A percentile compares a stretch with the other conserved stretches of the same genome.
Conservation (phyloP, 78 protist genomes). For the Neovahlkampfia damariscottae region DNA sequence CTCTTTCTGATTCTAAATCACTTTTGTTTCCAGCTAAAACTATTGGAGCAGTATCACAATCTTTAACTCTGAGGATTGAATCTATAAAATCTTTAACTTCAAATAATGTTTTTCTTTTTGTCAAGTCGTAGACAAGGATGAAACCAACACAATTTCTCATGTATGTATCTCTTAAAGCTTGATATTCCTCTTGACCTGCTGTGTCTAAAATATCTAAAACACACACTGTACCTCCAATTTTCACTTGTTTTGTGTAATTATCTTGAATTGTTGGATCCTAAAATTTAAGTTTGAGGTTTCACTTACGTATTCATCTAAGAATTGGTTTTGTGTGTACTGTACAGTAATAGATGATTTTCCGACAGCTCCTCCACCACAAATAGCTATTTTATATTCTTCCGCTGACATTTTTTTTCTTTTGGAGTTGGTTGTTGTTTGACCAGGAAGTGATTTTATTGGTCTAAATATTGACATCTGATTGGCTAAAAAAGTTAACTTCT, state of each 20-base stretch:
- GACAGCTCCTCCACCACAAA: constrained; percentile 1
- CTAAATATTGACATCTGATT: no score
- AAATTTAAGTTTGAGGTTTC: neutral
- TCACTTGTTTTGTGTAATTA: constrained; percentile 74
- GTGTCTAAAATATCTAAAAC: constrained; percentile 38
- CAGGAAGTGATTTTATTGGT: no score
- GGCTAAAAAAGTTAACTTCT: no score
- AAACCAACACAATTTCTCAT: constrained; percentile 77
- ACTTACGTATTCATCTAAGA: neutral
- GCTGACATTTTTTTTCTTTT: no score
- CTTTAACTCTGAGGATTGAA: constrained; percentile 43
- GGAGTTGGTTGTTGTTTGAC: no score
- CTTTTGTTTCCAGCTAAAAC: constrained; percentile 82
- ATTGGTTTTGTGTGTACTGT: neutral
- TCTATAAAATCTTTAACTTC: constrained; percentile 43
- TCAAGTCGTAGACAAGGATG: constrained; percentile 59
- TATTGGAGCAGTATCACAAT: constrained; percentile 59
- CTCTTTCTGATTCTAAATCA: constrained; percentile 49
- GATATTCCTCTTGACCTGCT: constrained; percentile 72
- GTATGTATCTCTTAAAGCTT: constrained; percentile 62
- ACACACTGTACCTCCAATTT: constrained; percentile 15
- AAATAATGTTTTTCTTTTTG: constrained; percentile 42
- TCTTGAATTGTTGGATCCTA: constrained; percentile 97
- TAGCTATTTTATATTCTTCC: neutral
- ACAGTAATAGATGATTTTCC: neutral